These are phyloP conservation scores for Boletus edulis DNA, from an alignment of 768 basidiomycete species.

Conservation along the genomic window DNA sequence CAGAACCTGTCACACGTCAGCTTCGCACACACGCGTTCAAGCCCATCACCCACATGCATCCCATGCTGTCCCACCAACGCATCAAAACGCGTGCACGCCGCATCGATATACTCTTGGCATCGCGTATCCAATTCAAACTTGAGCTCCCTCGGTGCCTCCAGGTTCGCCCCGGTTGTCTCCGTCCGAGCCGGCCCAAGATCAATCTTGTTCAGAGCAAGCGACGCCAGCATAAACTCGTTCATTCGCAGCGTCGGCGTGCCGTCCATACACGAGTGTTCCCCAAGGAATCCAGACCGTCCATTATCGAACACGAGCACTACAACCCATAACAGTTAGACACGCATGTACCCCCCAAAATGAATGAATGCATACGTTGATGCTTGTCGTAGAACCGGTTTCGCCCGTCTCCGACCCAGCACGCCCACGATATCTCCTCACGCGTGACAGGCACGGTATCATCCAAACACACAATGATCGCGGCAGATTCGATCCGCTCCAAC, in stretches of 20 bases:
- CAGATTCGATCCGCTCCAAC: constrained; percentile 81
- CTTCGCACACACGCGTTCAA: not conserved
- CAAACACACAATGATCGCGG: constrained; percentile 83
- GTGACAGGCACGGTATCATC: constrained; percentile 83
- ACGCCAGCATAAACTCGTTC: constrained; percentile 90
- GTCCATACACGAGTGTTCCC: constrained; percentile 88
- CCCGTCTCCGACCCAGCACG: constrained; percentile 87
- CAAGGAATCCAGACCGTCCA: constrained; percentile 91
- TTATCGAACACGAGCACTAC: constrained; percentile 92
- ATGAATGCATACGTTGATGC: constrained; percentile 68
- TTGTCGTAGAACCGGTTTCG: constrained; percentile 95
- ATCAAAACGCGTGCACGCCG: constrained; percentile 69
- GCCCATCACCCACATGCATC: constrained; percentile 52
- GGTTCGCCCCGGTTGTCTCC: constrained; percentile 32
- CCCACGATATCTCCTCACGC: constrained; percentile 78
- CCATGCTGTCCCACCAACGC: constrained; percentile 76
- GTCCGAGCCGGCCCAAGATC: constrained; percentile 62
- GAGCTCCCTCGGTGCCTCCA: constrained; percentile 65
- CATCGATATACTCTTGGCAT: constrained; percentile 49
- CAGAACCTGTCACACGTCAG: constrained; percentile 50
- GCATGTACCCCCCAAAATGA: not conserved
- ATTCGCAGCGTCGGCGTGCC: constrained; percentile 93
- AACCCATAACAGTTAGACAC: not conserved
- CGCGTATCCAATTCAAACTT: constrained; percentile 62
- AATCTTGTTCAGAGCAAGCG: constrained; percentile 68